A percentile compares a stretch with the other conserved stretches of the same genome.
phyloP scores from a whole-genome alignment of 2,329 filamentous ascomycete genomes.

The Cercospora sp. region DNA sequence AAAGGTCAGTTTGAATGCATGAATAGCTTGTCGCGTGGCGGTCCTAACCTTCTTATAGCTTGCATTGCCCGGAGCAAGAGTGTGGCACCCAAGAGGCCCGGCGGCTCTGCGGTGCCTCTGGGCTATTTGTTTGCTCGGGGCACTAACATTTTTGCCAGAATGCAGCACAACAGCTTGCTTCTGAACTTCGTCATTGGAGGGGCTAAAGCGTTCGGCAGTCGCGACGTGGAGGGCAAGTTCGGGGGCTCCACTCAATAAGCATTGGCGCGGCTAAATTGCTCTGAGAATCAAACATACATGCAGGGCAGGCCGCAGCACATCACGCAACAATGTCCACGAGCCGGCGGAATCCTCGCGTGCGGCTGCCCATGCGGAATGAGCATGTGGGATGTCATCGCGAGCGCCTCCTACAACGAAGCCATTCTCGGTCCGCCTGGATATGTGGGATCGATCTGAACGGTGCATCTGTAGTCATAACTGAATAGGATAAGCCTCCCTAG shows the following conservation, averaged over 20 bases:
- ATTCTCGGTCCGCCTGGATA: background rate
- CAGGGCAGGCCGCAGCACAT: background rate
- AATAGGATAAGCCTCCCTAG: background rate
- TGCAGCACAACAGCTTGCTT: slow-evolving; percentile 6
- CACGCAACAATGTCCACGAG: background rate
- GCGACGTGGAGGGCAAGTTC: slow-evolving; percentile 1
- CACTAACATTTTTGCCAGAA: slow-evolving; percentile 17
- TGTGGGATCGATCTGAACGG: background rate
- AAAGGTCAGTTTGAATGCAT: slow-evolving; percentile 4
- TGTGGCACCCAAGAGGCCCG: background rate
- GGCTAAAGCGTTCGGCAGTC: slow-evolving; percentile 6
- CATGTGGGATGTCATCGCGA: background rate
- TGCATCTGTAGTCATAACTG: background rate
- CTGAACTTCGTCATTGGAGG: slow-evolving; percentile 17
- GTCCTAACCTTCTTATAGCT: slow-evolving; percentile 22
- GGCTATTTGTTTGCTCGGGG: slow-evolving; percentile 10
- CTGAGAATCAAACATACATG: background rate
- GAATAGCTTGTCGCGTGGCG: background rate
- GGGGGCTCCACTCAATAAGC: background rate
- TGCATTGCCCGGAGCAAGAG: slow-evolving; percentile 8
- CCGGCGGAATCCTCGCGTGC: background rate
- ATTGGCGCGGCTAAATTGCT: slow-evolving; percentile 3
- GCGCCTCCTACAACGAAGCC: background rate
- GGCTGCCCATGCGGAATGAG: background rate
- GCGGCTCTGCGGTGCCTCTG: slow-evolving; percentile 15